phyloP scores from a whole-genome alignment of 2,329 filamentous ascomycete species.

The Microsporum audouinii region DNA sequence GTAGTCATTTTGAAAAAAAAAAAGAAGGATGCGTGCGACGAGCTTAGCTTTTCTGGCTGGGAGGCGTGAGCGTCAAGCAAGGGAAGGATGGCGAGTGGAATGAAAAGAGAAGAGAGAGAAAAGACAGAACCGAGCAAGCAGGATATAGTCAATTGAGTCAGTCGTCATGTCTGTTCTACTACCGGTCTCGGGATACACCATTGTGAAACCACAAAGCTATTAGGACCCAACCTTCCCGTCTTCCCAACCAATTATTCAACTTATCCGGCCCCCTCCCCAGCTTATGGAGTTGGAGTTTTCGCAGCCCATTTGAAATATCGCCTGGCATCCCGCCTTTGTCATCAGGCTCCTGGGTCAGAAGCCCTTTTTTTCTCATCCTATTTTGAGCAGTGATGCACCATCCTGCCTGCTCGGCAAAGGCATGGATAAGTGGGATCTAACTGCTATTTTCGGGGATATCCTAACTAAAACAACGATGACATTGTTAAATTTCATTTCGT shows the following conservation, averaged over 20 bases:
- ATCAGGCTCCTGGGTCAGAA: background rate
- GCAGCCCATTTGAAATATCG: background rate
- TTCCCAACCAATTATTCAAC: background rate
- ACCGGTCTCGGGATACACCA: conserved; percentile 4
- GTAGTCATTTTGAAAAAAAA: background rate
- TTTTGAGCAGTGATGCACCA: background rate
- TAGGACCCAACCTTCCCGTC: background rate
- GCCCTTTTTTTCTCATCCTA: background rate
- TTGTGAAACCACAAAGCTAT: conserved; percentile 2
- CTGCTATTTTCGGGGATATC: conserved; percentile 1
- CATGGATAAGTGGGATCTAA: background rate
- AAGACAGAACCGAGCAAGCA: background rate
- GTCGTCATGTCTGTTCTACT: conserved; percentile 1
- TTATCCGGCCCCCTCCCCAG: background rate
- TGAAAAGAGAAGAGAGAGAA: background rate
- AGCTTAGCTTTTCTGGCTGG: background rate
- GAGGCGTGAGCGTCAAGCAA: background rate
- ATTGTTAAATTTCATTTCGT: background rate
- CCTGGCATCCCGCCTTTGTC: background rate
- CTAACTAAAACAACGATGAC: background rate
- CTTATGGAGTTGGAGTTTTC: background rate
- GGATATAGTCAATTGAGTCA: background rate
- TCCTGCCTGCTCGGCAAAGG: background rate
- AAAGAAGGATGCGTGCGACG: background rate
- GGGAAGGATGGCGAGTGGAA: background rate